Evolutionary conservation across 306 rosid genomes (phyloP), one percentile per base, ranked within the genome.

Genomic region (Casuarina equisetifolia): DNA sequence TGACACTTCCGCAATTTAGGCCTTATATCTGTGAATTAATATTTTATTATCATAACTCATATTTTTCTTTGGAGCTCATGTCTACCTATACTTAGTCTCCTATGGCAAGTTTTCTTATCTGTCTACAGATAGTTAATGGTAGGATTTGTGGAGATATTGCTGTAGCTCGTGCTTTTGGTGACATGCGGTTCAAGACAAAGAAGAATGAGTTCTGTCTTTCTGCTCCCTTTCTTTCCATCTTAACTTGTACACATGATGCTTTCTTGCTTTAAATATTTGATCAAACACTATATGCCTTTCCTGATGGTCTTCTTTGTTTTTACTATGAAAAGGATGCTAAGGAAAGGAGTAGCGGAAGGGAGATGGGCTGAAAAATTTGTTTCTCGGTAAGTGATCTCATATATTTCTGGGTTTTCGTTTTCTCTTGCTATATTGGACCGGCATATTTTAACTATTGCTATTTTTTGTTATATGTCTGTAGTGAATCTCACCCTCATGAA

Each of bases 71-170:
- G 48, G 69, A 70, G 16, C 72, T 59, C 43, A 55, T 40, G 17
- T 72, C 17, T 68, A 73, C 9, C 13, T 36, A 6, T 69, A 77
- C 50, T 50, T 61, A 73, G 67, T 73, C 63, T 78, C 72, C 73
- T 51, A 67, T 89, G 63, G 62, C 54, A 66, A 75, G 80, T 81
- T 62, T 51, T 43, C 61, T 74, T 76, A 54, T 79, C 61, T 80
- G 78, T 76, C 79, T 79, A 77, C 68, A 95, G 99, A 89, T 95
- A 55, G 79, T 66, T 72, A 92, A 95, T 58, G 98, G 99, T 67
- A 89, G 99, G 83, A 91, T 95, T 69, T 95, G 99, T 58, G 99
- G 99, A 77, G 99, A 95, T 79, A 95, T 95, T 82, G 93, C 99
- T 50, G 91, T 95, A 49, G 91, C 99, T 79, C 98, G 99, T 74